Conservation (phyloP, 2,329 filamentous ascomycete genomes). For the Venturia oleaginea region DNA sequence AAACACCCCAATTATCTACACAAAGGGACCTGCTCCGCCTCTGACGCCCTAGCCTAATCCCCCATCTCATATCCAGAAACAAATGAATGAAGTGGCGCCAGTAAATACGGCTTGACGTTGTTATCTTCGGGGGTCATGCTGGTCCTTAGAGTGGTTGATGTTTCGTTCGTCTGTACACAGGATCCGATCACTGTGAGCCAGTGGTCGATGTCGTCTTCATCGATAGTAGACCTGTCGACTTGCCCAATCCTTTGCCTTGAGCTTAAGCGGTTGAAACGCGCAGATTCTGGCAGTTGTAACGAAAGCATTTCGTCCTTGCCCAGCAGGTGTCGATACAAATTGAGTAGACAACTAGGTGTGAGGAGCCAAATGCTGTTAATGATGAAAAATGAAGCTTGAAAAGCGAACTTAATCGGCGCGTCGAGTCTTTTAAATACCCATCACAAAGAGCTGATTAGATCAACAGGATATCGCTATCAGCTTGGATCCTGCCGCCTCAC, state of each 20-base stretch:
- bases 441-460: background rate
- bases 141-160: background rate
- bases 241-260: background rate
- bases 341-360: background rate
- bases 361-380: background rate
- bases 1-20: too few species aligned
- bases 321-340: background rate
- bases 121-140: background rate
- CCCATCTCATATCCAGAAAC: too few species aligned
- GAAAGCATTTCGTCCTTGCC: background rate
- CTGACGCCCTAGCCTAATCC: too few species aligned
- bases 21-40: too few species aligned
- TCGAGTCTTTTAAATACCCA: background rate
- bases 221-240: too few species aligned
- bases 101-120: background rate
- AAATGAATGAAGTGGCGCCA: too few species aligned
- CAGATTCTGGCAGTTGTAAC: background rate
- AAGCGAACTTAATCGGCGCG: background rate
- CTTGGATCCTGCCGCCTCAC: background rate
- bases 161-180: background rate
- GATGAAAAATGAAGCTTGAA: background rate
- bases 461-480: background rate
- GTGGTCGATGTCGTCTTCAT: background rate
- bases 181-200: background rate
- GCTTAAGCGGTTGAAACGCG: background rate